A percentile compares a stretch with the other conserved stretches of the same genome.
Evolutionary conservation across 1,284 basidiomycete genomes (phyloP).

Genomic region (Ceratobasidium sp.): DNA sequence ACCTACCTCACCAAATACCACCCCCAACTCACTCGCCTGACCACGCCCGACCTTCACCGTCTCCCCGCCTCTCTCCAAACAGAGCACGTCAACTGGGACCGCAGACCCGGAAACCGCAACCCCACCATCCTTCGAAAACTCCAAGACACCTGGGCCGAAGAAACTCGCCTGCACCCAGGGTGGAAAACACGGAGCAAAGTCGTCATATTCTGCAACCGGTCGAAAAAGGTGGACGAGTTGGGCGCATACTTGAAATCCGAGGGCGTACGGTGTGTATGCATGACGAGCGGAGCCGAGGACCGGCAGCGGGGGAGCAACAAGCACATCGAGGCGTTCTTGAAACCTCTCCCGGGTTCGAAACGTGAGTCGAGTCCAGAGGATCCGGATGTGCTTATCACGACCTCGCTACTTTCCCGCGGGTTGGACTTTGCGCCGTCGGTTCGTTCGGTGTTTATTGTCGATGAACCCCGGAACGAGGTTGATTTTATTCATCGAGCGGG

Average conservation of each 20-base stretch:
- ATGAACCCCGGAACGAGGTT: constrained; percentile 83
- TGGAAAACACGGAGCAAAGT: constrained; percentile 56
- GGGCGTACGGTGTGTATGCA: constrained; percentile 69
- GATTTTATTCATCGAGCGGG: constrained; percentile 92
- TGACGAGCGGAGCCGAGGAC: constrained; percentile 62
- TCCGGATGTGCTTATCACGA: constrained; percentile 80
- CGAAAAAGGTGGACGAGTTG: constrained; percentile 67
- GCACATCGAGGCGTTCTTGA: constrained; percentile 71
- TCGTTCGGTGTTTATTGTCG: constrained; percentile 80
- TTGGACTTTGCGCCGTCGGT: constrained; percentile 83
- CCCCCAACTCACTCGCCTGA: constrained; percentile 67
- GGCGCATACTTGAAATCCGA: constrained; percentile 63
- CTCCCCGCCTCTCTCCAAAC: constrained; percentile 73
- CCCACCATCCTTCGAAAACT: constrained; percentile 79
- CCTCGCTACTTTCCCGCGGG: constrained; percentile 88
- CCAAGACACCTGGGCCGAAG: constrained; percentile 74
- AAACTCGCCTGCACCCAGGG: constrained; percentile 51
- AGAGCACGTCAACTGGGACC: constrained; percentile 72
- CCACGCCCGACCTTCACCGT: constrained; percentile 78
- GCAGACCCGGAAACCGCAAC: constrained; percentile 70
- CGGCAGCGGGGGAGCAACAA: constrained; percentile 71
- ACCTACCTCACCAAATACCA: constrained; percentile 67
- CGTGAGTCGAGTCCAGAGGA: constrained; percentile 22
- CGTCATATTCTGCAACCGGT: constrained; percentile 82
- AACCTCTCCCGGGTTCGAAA: constrained; percentile 44